A percentile compares a stretch with the other conserved stretches of the same genome.
Evolutionary conservation across 371 early-diverging fungal species (phyloP).

Genomic region (Mortierella sp.): DNA sequence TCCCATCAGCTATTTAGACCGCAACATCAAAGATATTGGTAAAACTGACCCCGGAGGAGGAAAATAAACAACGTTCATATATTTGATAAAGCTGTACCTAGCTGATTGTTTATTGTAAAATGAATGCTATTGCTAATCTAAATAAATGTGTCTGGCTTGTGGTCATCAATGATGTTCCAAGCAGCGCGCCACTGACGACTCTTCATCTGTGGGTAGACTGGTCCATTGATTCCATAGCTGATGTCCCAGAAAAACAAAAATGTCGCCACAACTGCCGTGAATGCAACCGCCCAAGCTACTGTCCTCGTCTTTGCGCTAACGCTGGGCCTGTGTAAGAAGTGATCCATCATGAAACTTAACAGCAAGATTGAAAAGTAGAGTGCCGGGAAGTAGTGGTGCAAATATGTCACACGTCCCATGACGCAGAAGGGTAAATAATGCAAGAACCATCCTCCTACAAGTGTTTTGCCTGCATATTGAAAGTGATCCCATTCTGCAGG

Average conservation of each 20-base stretch:
- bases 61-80: no score
- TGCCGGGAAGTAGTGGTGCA: conserved; percentile 99
- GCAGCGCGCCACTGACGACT: conserved; percentile 65
- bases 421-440: conserved; percentile 98
- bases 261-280: conserved; percentile 61
- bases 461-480: conserved; percentile 75
- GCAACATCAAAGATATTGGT: no score
- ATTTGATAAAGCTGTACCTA: no score
- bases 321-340: conserved; percentile 56
- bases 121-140: conserved; percentile 3
- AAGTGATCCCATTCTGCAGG: conserved; percentile 81
- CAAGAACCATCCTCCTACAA: conserved; percentile 93
- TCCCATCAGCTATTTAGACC: no score
- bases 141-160: conserved; percentile 45
- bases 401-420: conserved; percentile 97
- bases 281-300: conserved; percentile 63
- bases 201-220: conserved; percentile 66
- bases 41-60: no score
- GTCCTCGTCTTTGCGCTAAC: conserved; percentile 42
- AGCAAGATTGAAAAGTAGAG: conserved; percentile 94
- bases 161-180: conserved; percentile 69
- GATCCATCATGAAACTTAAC: conserved; percentile 82
- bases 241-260: conserved; percentile 88
- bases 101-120: not conserved
- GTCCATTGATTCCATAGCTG: conserved; percentile 89